phyloP scores from a whole-genome alignment of 495 filamentous ascomycete genomes.

The Cairneyella variabilis region DNA sequence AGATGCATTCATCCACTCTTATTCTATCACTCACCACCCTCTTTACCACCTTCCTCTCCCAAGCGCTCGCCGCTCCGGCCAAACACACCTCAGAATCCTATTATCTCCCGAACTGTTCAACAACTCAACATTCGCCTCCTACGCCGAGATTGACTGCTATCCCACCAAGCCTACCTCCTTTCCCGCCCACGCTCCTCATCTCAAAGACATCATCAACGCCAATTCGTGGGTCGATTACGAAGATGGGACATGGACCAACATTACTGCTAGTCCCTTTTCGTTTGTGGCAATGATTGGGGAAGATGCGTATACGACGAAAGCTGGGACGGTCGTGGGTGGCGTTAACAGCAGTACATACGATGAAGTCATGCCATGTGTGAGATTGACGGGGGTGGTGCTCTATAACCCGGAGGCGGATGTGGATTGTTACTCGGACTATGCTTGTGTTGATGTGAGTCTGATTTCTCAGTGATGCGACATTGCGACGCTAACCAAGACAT shows the following conservation, averaged over 20 bases:
- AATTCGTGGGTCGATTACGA: constrained; percentile 1
- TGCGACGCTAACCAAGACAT: too few relatives aligned
- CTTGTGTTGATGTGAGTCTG: constrained; percentile 4
- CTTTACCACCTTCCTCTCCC: too few relatives aligned
- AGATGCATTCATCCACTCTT: too few relatives aligned
- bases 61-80: too few relatives aligned
- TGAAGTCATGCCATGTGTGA: neutral
- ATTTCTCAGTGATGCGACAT: neutral
- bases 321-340: neutral
- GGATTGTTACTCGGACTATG: constrained; percentile 9
- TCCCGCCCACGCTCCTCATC: neutral
- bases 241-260: constrained; percentile 3
- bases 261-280: neutral
- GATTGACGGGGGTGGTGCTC: constrained; percentile 2
- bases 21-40: too few relatives aligned
- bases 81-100: too few relatives aligned
- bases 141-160: too few relatives aligned
- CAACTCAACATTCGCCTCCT: too few relatives aligned
- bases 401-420: neutral
- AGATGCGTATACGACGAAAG: neutral
- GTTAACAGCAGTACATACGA: constrained; percentile 3
- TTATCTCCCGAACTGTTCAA: too few relatives aligned
- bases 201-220: neutral
- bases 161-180: neutral
- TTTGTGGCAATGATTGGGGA: neutral